Percentiles rank a stretch among this genome's conserved stretches.
Evolutionary conservation across 2,329 filamentous ascomycete species (phyloP).

Genomic region (Pyrenophora graminea): DNA sequence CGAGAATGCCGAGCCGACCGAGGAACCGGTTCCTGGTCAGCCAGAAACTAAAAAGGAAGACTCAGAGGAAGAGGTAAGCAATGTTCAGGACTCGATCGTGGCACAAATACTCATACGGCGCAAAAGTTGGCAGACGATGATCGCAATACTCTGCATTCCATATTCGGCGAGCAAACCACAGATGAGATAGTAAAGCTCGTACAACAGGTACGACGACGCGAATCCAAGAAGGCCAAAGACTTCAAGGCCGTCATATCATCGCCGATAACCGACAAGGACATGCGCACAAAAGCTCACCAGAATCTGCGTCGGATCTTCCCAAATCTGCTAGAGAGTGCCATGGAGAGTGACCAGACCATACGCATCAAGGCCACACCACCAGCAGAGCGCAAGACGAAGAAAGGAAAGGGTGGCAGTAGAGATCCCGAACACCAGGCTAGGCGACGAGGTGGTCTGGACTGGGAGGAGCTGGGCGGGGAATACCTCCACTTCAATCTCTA

Average conservation of each 20-base stretch:
- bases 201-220: constrained; percentile 57
- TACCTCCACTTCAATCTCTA: constrained; percentile 90
- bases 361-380: constrained; percentile 57
- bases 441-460: constrained; percentile 51
- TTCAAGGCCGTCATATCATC: constrained; percentile 59
- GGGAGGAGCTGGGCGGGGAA: constrained; percentile 72
- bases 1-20: constrained; percentile 14
- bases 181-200: constrained; percentile 61
- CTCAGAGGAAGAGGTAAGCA: constrained; percentile 22
- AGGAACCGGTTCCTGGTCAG: neutral
- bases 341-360: constrained; percentile 71
- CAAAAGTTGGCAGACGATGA: constrained; percentile 46
- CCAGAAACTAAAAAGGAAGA: constrained; percentile 12
- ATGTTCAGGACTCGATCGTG: neutral
- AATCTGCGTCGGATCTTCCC: constrained; percentile 76
- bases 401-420: constrained; percentile 26
- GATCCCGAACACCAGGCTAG: constrained; percentile 29
- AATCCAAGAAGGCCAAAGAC: constrained; percentile 60
- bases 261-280: constrained; percentile 63
- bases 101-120: constrained; percentile 10
- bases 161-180: constrained; percentile 59
- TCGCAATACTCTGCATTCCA: constrained; percentile 42
- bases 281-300: constrained; percentile 67
- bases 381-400: constrained; percentile 42
- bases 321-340: constrained; percentile 76